These are phyloP conservation scores for Tagetes erecta DNA, from an alignment of 129 eudicot species.

Conservation along the genomic window DNA sequence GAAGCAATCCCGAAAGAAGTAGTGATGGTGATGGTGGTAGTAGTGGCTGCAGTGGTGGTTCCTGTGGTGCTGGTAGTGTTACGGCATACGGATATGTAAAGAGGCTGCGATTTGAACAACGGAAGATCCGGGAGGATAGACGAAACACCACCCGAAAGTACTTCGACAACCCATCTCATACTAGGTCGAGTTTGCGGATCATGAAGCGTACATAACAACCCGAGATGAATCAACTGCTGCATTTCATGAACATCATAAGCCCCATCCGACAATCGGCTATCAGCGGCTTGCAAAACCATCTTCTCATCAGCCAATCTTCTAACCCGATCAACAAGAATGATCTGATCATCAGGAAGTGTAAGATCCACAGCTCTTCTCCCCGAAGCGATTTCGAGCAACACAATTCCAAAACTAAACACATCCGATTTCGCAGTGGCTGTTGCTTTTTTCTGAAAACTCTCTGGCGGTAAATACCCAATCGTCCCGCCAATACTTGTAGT, in stretches of 20 bases:
- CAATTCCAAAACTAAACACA: conserved; percentile 90
- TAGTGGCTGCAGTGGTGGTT: conserved; percentile 16
- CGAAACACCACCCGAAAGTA: conserved; percentile 57
- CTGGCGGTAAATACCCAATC: conserved; percentile 91
- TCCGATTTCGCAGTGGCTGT: conserved; percentile 78
- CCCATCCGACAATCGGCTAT: conserved; percentile 53
- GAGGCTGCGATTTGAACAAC: conserved; percentile 60
- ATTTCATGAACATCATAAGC: conserved; percentile 59
- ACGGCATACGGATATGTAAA: conserved; percentile 62
- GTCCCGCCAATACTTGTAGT: conserved; percentile 86
- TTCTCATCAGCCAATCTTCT: conserved; percentile 67
- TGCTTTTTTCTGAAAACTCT: conserved; percentile 64
- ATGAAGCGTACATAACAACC: conserved; percentile 80
- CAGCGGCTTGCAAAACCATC: conserved; percentile 49
- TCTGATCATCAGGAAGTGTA: conserved; percentile 75
- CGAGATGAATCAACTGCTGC: conserved; percentile 57
- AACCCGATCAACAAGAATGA: conserved; percentile 72
- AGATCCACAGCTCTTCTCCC: conserved; percentile 90
- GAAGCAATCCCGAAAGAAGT: conserved; percentile 35
- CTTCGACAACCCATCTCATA: conserved; percentile 83
- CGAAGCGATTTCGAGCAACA: conserved; percentile 69
- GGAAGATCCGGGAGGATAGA: conserved; percentile 71
- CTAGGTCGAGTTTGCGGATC: conserved; percentile 73
- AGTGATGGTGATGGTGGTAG: conserved; percentile 29
- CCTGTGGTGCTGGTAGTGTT: conserved; percentile 32